Conservation (phyloP, 108 stramenopile genomes). For the Mediolabrus comicus region DNA sequence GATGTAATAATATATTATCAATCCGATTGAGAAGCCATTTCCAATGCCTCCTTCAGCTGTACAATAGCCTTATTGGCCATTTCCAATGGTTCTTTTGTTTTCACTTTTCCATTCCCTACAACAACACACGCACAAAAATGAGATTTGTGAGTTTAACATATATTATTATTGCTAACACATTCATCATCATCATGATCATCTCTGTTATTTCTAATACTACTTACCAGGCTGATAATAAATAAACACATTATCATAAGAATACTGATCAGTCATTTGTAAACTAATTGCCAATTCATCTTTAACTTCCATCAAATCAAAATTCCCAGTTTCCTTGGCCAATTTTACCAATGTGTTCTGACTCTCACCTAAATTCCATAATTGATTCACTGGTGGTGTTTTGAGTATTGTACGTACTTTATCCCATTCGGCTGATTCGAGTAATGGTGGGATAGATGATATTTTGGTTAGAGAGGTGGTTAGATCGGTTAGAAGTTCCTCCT, state of each 20-base stretch:
- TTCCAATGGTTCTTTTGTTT: conserved; percentile 62
- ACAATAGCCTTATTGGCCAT: conserved; percentile 54
- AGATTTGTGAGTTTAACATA: not conserved
- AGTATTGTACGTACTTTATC: conserved; percentile 71
- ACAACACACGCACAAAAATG: not conserved
- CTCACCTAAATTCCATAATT: conserved; percentile 77
- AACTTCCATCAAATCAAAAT: conserved; percentile 65
- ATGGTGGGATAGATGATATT: conserved; percentile 46
- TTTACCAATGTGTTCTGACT: conserved; percentile 58
- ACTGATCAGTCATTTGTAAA: conserved; percentile 79
- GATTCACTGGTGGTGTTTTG: conserved; percentile 73
- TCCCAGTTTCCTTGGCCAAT: conserved; percentile 63
- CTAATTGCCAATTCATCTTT: conserved; percentile 68
- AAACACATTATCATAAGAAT: conserved; percentile 74
- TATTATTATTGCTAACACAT: not conserved
- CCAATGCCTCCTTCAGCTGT: conserved; percentile 46
- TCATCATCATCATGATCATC: no score
- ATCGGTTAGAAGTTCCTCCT: no score
- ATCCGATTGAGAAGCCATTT: conserved; percentile 5
- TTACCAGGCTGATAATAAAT: conserved; percentile 74
- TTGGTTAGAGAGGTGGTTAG: conserved; percentile 36
- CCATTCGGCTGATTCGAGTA: conserved; percentile 62
- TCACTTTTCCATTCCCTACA: conserved; percentile 55
- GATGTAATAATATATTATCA: no score
- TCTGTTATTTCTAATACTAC: no score